Percentiles rank a stretch among this genome's conserved stretches.
phyloP scores from a whole-genome alignment of 148 eudicot genomes.

The Limonium bicolor region DNA sequence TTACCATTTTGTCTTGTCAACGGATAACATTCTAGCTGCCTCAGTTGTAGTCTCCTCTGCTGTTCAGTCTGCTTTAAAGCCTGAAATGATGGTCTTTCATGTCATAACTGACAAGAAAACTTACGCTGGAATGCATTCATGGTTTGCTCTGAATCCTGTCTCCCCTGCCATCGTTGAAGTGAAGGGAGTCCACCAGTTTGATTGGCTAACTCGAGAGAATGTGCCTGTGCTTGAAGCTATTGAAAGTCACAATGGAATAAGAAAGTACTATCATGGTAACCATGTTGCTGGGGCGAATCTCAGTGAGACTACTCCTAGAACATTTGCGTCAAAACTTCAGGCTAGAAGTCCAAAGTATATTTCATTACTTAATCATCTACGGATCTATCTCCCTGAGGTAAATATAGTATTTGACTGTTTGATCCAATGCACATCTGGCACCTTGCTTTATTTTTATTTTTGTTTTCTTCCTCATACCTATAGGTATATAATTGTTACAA shows the following conservation, averaged over 20 bases:
- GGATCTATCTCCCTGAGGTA: constrained; percentile 99
- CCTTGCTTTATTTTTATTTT: neutral
- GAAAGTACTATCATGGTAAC: constrained; percentile 90
- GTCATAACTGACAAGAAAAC: constrained; percentile 98
- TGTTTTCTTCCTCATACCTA: too few relatives aligned
- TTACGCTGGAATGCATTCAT: constrained; percentile 97
- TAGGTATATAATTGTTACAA: too few relatives aligned
- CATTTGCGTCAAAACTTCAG: constrained; percentile 86
- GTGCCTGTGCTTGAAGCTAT: constrained; percentile 98
- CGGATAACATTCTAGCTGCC: constrained; percentile 94
- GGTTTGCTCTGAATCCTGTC: constrained; percentile 90
- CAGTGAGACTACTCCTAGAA: constrained; percentile 71
- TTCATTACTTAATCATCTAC: constrained; percentile 92
- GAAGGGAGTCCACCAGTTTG: constrained; percentile 97
- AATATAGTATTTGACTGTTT: neutral
- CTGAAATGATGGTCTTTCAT: constrained; percentile 90
- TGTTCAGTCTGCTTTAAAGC: constrained; percentile 57
- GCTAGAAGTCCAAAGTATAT: constrained; percentile 99
- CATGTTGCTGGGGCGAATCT: constrained; percentile 84
- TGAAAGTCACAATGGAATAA: constrained; percentile 71
- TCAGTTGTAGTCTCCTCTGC: constrained; percentile 86
- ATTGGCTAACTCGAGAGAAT: constrained; percentile 96
- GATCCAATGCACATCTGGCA: neutral
- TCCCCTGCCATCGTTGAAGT: constrained; percentile 92
- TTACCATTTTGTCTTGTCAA: constrained; percentile 70